Evolutionary conservation across 1,284 basidiomycete species (phyloP).

Genomic region (Malassezia sp.): DNA sequence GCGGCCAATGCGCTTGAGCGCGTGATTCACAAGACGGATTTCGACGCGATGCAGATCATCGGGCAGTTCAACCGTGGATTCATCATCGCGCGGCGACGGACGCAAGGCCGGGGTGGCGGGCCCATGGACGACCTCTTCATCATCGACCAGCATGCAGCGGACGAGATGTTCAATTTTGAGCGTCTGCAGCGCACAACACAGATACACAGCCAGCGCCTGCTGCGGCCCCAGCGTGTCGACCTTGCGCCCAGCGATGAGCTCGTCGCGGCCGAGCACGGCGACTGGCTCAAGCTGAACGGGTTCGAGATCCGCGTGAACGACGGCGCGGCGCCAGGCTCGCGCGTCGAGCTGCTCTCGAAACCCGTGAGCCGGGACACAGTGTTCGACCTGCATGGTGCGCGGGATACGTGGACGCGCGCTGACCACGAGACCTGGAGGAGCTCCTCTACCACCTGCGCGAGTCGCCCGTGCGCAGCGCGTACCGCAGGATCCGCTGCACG

Average conservation of each 20-base stretch:
- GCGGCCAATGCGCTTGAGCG: conserved; percentile 68
- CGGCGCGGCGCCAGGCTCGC: conserved; percentile 51
- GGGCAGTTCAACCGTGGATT: conserved; percentile 97
- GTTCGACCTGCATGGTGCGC: conserved; percentile 65
- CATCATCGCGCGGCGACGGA: conserved; percentile 66
- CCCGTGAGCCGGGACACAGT: conserved; percentile 80
- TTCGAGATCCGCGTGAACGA: conserved; percentile 60
- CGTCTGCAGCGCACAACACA: conserved; percentile 72
- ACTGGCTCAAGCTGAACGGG: conserved; percentile 70
- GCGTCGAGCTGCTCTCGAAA: conserved; percentile 65
- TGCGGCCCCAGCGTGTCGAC: conserved; percentile 67
- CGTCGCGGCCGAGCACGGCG: conserved; percentile 71
- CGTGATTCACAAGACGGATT: conserved; percentile 78
- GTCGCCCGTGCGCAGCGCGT: conserved; percentile 52
- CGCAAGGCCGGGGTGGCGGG: conserved; percentile 10
- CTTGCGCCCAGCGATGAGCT: conserved; percentile 83
- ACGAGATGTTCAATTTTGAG: conserved; percentile 99
- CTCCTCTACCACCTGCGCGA: conserved; percentile 74
- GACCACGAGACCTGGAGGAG: conserved; percentile 77
- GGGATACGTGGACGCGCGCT: conserved; percentile 17
- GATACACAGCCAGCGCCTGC: conserved; percentile 73
- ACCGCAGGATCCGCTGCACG: conserved; percentile 74
- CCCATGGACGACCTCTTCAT: conserved; percentile 60
- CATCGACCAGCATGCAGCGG: conserved; percentile 62
- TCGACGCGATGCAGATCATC: conserved; percentile 67